Percentiles rank a stretch among this genome's conserved stretches.
Conservation (phyloP, 1,284 basidiomycete species). For the Leccinum solheimii region DNA sequence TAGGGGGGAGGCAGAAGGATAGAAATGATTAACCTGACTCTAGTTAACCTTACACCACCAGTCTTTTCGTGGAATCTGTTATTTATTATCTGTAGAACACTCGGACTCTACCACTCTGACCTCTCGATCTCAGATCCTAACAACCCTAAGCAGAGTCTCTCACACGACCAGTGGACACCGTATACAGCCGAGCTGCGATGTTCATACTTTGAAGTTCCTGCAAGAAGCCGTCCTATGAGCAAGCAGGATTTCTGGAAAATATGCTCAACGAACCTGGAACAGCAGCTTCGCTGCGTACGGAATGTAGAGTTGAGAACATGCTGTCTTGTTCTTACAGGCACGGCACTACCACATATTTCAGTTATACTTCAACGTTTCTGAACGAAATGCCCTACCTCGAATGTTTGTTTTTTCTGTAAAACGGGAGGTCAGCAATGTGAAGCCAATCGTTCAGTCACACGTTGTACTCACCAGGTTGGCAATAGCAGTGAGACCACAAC, state of each 20-base stretch:
- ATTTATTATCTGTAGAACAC: conserved; percentile 53
- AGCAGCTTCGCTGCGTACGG: conserved; percentile 91
- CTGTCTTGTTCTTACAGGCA: conserved; percentile 94
- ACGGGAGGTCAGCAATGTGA: conserved; percentile 9
- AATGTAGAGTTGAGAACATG: conserved; percentile 87
- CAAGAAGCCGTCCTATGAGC: conserved; percentile 7
- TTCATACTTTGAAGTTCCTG: conserved; percentile 92
- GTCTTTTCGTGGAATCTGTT: conserved; percentile 19
- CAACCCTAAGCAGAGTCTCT: conserved; percentile 47
- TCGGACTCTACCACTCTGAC: conserved; percentile 28
- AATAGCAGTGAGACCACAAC: conserved; percentile 92
- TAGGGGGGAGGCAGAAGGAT: conserved; percentile 39
- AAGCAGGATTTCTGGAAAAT: neutral
- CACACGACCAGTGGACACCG: conserved; percentile 80
- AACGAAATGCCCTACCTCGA: conserved; percentile 51
- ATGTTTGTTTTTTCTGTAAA: conserved; percentile 80
- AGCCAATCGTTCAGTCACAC: neutral
- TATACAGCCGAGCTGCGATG: conserved; percentile 82
- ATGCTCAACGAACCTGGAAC: conserved; percentile 68
- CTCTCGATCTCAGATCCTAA: neutral
- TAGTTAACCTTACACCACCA: neutral
- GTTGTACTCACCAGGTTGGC: conserved; percentile 75
- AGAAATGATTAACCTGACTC: conserved; percentile 29
- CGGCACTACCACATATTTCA: conserved; percentile 54
- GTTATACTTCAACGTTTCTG: neutral